A percentile compares a stretch with the other conserved stretches of the same genome.
phyloP scores from a whole-genome alignment of 371 early-diverging fungal genomes.

The Conidiobolus incongruus region DNA sequence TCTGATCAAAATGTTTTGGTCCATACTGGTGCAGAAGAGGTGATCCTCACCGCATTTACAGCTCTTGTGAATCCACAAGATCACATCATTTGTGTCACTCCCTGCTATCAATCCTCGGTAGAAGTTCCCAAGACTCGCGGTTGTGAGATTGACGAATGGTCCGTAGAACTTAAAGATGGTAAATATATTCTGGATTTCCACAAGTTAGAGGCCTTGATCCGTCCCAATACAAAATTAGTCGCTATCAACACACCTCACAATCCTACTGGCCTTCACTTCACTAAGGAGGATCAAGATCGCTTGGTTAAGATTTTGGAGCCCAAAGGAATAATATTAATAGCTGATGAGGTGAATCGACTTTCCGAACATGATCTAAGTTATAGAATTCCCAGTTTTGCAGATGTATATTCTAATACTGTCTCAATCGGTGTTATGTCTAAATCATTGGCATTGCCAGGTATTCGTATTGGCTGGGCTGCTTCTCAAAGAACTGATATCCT shows the following conservation, averaged over 20 bases:
- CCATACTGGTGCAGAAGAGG: background rate
- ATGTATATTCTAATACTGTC: background rate
- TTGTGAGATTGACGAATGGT: background rate
- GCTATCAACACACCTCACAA: background rate
- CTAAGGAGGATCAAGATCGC: background rate
- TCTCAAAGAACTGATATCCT: background rate
- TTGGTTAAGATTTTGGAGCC: background rate
- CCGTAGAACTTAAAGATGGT: too few species aligned
- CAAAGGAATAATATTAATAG: background rate
- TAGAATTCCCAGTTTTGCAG: background rate
- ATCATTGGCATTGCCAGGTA: background rate
- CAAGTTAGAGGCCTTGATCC: background rate
- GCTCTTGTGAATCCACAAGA: background rate
- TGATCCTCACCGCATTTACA: background rate
- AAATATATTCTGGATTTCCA: background rate
- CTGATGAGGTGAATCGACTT: slow-evolving; percentile 1
- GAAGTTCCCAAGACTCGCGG: background rate
- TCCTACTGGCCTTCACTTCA: background rate
- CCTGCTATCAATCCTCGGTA: background rate
- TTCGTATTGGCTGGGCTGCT: background rate
- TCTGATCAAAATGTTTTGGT: background rate
- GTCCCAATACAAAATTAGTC: background rate
- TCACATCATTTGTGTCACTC: background rate
- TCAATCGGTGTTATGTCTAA: background rate
- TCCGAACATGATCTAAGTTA: background rate